A percentile compares a stretch with the other conserved stretches of the same genome.
Evolutionary conservation across 192 early-diverging fungal species (phyloP).

Genomic region (Rhizoclosmatium sp.): DNA sequence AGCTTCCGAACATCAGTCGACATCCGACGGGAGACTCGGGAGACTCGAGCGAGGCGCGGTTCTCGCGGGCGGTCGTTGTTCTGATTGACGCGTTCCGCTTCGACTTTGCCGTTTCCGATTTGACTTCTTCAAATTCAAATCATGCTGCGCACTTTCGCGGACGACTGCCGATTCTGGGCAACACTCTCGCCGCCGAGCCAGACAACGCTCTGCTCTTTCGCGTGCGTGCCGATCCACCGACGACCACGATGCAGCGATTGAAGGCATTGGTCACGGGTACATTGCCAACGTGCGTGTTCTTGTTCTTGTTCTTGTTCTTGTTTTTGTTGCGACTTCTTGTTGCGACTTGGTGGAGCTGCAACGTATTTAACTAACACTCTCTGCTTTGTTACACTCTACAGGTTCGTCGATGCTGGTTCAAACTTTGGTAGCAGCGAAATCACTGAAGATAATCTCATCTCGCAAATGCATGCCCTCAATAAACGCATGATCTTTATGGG

Average conservation of each 20-base stretch:
- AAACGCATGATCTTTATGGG: slow-evolving; percentile 75
- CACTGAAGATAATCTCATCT: slow-evolving; percentile 63
- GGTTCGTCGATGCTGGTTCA: slow-evolving; percentile 63
- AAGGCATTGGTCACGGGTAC: slow-evolving; percentile 69
- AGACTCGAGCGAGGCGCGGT: slow-evolving; percentile 37
- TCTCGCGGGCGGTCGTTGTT: slow-evolving; percentile 51
- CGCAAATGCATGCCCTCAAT: slow-evolving; percentile 41
- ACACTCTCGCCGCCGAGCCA: slow-evolving; percentile 36
- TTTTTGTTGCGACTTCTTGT: not conserved
- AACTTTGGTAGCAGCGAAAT: slow-evolving; percentile 64
- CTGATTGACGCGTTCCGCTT: slow-evolving; percentile 66
- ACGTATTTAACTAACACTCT: no score
- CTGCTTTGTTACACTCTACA: not conserved
- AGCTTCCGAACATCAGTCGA: slow-evolving; percentile 40
- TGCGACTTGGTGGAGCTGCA: not conserved
- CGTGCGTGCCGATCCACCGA: slow-evolving; percentile 65
- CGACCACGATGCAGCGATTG: slow-evolving; percentile 68
- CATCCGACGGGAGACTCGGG: slow-evolving; percentile 13
- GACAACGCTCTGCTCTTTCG: slow-evolving; percentile 49
- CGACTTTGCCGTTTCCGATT: slow-evolving; percentile 53
- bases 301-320: not conserved
- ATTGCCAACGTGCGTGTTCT: slow-evolving; percentile 53
- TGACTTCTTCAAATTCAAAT: not conserved
- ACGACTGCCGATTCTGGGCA: slow-evolving; percentile 53
- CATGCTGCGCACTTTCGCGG: slow-evolving; percentile 47